Evolutionary conservation across 495 filamentous ascomycete species (phyloP).

Genomic region (Penicillium macrosclerotiorum): DNA sequence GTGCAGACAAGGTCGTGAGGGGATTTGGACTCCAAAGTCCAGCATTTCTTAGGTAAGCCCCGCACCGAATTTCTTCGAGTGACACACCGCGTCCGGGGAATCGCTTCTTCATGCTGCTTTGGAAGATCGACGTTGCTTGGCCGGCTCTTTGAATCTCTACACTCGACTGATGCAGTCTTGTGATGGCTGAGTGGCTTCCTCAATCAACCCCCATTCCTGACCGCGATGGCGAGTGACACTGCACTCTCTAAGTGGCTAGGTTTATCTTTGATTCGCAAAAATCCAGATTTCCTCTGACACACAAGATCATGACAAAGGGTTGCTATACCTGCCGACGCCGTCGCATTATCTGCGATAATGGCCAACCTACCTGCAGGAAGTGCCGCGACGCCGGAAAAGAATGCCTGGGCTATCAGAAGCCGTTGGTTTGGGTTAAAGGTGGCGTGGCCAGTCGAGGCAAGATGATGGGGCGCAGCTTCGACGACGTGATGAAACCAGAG

Average conservation of each 20-base stretch:
- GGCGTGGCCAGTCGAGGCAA: constrained; percentile 50
- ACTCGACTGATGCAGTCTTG: not conserved
- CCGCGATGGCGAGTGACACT: constrained; percentile 28
- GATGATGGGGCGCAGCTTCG: constrained; percentile 51
- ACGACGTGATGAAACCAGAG: constrained; percentile 28
- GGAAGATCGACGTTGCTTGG: not conserved
- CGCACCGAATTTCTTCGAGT: constrained; percentile 10
- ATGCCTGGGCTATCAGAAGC: constrained; percentile 61
- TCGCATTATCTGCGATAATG: constrained; percentile 59
- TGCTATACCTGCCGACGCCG: constrained; percentile 51
- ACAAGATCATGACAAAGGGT: constrained; percentile 43
- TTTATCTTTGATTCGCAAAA: constrained; percentile 10
- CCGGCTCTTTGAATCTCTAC: not conserved
- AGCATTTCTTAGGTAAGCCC: constrained; percentile 20
- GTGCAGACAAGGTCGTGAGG: constrained; percentile 6
- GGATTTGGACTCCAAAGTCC: constrained; percentile 4
- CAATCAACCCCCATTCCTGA: constrained; percentile 12
- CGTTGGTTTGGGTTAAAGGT: constrained; percentile 51
- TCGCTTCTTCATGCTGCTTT: not conserved
- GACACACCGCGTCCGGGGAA: not conserved
- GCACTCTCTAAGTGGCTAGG: constrained; percentile 16
- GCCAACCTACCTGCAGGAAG: constrained; percentile 59
- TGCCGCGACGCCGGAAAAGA: constrained; percentile 61
- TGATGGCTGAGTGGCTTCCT: constrained; percentile 14
- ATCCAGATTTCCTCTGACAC: constrained; percentile 8